Base-by-base conservation (phyloP, 345 rosid genomes). In the Eucalyptus leucophloia region DNA sequence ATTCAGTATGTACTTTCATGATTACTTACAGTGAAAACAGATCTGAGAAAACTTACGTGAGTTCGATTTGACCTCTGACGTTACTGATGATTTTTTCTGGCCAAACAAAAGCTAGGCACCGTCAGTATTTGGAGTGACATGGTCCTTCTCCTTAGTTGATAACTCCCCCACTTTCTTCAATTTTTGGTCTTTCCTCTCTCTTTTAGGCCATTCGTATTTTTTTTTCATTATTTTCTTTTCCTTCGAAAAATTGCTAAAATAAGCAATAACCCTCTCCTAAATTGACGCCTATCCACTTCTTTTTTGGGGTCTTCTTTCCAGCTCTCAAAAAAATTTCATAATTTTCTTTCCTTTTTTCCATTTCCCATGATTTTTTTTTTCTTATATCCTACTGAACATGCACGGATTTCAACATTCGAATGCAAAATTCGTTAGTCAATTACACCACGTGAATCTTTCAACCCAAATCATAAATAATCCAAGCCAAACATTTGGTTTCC, bases 291-390 rank as follows among this genome's bases (percentile, higher is more conserved):
- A 26, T 12, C 8, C 32, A 12, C 32, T 60, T 28, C 16, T 12
- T 12, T 28, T 9, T 56, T 56, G 4, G 67, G 3, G 4, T 60
- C 67, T 12, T 6, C 67, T 28, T 60, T 60, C 16, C 32, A 60
- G 67, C n/a, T 26, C 67, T 60, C 32, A 12, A 2, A 1, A 28
- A 26, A 0, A 0, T 28, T 60, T 60, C 2, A 1, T 23, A 56
- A 2, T 4, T 56, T 56, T 24, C 62, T 56, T 8, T 56, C 62
- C 62, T 56, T 23, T 56, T 56, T 56, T 56, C 62, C 62, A 56
- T 9, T 23, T 56, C 30, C 62, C 3, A 56, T 24, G 1, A 56
- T 56, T 56, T 1, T 56, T 23, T 56, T 1, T 24, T 4, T 2
- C 2, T 23, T 0, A 8, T 1, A 56, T 56, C 62, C 62, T 56